Evolutionary conservation across 345 rosid genomes (phyloP).

Genomic region (Raphanus sativus): DNA sequence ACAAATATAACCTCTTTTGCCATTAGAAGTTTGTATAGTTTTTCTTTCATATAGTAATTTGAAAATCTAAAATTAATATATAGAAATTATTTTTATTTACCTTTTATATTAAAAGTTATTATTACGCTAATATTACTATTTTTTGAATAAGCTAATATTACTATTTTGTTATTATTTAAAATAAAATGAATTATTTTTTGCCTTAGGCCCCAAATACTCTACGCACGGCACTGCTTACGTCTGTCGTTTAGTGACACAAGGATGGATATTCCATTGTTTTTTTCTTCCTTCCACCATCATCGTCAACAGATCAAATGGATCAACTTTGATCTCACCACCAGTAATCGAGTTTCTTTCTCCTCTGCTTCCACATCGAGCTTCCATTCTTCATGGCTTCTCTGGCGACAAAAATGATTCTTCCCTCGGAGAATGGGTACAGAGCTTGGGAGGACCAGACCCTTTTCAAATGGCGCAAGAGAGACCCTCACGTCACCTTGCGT

Average conservation of each 20-base stretch:
- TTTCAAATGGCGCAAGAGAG: constrained; percentile 86
- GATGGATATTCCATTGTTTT: constrained; percentile 14
- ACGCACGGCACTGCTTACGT: too few relatives aligned
- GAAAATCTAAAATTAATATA: too few relatives aligned
- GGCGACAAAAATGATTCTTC: constrained; percentile 49
- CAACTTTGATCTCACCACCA: constrained; percentile 49
- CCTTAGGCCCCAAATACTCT: too few relatives aligned
- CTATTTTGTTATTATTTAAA: too few relatives aligned
- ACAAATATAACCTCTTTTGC: too few relatives aligned
- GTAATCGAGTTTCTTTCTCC: constrained; percentile 34
- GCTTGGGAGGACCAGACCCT: constrained; percentile 85
- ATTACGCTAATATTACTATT: too few relatives aligned
- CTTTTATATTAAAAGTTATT: too few relatives aligned
- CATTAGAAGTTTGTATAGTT: too few relatives aligned
- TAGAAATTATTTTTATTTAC: too few relatives aligned
- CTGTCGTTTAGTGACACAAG: constrained; percentile 28
- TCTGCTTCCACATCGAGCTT: constrained; percentile 22
- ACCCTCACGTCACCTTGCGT: constrained; percentile 79
- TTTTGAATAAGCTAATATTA: too few relatives aligned
- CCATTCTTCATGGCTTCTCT: constrained; percentile 46
- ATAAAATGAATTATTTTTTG: too few relatives aligned
- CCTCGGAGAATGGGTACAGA: constrained; percentile 57
- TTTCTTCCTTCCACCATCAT: background rate
- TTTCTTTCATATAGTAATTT: too few relatives aligned
- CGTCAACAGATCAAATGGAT: constrained; percentile 12